Percentiles rank a stretch among this genome's conserved stretches.
phyloP scores from a whole-genome alignment of 257 asterid genomes.

The Knoxia roxburghii region DNA sequence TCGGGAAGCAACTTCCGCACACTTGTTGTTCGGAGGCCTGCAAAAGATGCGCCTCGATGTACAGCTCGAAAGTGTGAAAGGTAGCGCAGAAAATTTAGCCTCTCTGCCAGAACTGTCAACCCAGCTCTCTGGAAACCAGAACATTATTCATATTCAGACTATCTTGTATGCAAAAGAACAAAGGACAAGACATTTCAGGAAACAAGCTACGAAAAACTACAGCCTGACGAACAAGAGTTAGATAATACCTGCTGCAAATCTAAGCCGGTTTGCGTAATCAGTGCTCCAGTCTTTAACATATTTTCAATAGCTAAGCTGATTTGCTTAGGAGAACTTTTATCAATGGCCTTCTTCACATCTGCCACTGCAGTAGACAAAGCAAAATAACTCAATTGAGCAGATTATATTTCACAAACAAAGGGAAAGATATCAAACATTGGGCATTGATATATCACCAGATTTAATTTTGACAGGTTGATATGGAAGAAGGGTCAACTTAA shows the following conservation, averaged over 20 bases:
- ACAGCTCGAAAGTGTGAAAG: conserved; percentile 94
- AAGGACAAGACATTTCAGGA: not conserved
- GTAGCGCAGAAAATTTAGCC: conserved; percentile 86
- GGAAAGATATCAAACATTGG: not conserved
- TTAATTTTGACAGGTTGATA: not conserved
- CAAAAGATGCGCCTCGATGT: conserved; percentile 94
- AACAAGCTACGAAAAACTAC: not conserved
- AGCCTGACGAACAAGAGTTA: not conserved
- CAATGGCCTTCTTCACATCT: conserved; percentile 54
- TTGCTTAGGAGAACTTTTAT: conserved; percentile 53
- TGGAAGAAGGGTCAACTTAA: not conserved
- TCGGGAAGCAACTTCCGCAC: conserved; percentile 97
- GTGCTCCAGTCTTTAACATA: conserved; percentile 80
- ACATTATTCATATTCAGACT: not conserved
- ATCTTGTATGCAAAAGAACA: not conserved
- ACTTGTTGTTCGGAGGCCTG: conserved; percentile 96
- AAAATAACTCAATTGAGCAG: not conserved
- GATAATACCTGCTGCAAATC: conserved; percentile 88
- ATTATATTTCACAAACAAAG: not conserved
- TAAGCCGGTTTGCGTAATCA: conserved; percentile 67
- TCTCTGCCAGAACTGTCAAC: conserved; percentile 87
- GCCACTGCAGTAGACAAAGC: conserved; percentile 51
- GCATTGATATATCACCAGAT: not conserved
- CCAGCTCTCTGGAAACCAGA: conserved; percentile 66
- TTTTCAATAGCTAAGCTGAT: conserved; percentile 69